A percentile compares a stretch with the other conserved stretches of the same genome.
These are phyloP conservation scores for Ephemerocybe angulata DNA, from an alignment of 768 basidiomycete genomes.

Conservation along the genomic window DNA sequence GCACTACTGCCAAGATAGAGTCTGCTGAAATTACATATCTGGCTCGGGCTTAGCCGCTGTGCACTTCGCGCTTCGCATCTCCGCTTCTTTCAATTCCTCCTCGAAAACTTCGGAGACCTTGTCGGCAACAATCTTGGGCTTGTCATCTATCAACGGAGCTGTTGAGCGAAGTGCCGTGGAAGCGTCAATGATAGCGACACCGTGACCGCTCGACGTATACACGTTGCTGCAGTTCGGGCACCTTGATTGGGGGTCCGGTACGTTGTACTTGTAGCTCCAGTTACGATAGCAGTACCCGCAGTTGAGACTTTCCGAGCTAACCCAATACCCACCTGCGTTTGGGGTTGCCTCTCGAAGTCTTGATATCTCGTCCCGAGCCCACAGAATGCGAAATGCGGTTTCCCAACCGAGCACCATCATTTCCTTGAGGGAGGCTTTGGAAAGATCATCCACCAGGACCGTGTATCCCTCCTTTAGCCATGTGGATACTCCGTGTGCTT, in stretches of 20 bases:
- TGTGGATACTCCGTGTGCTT: neutral
- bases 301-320: neutral
- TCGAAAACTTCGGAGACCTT: neutral
- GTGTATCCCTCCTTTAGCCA: slow-evolving; percentile 1
- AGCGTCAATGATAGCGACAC: neutral
- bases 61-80: neutral
- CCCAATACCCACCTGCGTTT: neutral
- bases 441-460: neutral
- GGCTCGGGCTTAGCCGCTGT: too few species aligned
- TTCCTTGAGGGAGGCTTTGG: neutral
- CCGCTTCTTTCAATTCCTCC: neutral
- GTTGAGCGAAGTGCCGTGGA: neutral
- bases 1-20: too few species aligned
- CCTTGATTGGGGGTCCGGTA: neutral
- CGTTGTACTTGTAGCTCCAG: neutral
- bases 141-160: neutral
- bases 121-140: neutral
- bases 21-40: too few species aligned
- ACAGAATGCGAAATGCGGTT: neutral
- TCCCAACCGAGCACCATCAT: neutral
- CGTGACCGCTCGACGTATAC: neutral
- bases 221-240: neutral
- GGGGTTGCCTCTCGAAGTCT: neutral
- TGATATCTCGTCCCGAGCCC: neutral
- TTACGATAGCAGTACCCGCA: neutral